Percentiles rank a stretch among this genome's conserved stretches.
Conservation (phyloP, 257 asterid species). For the Nicotiana obtusifolia region DNA sequence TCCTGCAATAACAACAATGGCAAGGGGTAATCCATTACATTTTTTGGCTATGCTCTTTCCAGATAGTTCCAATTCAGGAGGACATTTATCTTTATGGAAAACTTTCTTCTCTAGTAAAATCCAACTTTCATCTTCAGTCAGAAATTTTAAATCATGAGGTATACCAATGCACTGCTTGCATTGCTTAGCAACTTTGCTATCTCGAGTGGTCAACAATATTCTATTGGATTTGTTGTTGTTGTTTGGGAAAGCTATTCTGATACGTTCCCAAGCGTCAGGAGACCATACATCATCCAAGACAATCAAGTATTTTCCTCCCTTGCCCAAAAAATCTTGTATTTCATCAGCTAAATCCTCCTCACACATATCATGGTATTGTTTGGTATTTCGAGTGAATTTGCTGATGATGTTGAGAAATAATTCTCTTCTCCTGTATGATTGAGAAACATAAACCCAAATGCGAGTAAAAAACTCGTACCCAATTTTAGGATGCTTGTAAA, state of each 20-base stretch:
- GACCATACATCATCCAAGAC: conserved; percentile 53
- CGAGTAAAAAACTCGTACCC: conserved; percentile 32
- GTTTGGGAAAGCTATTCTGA: conserved; percentile 23
- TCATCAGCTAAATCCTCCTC: conserved; percentile 4
- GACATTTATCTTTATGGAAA: conserved; percentile 19
- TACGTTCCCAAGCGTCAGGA: conserved; percentile 18
- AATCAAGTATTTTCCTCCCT: conserved; percentile 25
- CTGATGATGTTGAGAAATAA: conserved; percentile 6
- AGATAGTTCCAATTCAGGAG: neutral
- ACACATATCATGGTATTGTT: neutral
- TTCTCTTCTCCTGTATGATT: conserved; percentile 25
- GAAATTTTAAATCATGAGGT: conserved; percentile 27
- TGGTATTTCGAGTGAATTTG: neutral
- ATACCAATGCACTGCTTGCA: conserved; percentile 25
- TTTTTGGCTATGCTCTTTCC: conserved; percentile 25
- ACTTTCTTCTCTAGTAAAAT: conserved; percentile 35
- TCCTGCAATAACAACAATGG: conserved; percentile 30
- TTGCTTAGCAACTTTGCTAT: conserved; percentile 13
- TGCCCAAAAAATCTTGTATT: neutral
- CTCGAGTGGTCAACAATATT: conserved; percentile 44
- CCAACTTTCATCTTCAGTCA: conserved; percentile 28
- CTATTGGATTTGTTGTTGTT: conserved; percentile 20
- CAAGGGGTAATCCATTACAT: conserved; percentile 43
- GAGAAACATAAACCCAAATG: conserved; percentile 24
- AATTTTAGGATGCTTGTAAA: conserved; percentile 23